Base-by-base conservation (phyloP, 768 basidiomycete genomes). In the Boletus speciosus region DNA sequence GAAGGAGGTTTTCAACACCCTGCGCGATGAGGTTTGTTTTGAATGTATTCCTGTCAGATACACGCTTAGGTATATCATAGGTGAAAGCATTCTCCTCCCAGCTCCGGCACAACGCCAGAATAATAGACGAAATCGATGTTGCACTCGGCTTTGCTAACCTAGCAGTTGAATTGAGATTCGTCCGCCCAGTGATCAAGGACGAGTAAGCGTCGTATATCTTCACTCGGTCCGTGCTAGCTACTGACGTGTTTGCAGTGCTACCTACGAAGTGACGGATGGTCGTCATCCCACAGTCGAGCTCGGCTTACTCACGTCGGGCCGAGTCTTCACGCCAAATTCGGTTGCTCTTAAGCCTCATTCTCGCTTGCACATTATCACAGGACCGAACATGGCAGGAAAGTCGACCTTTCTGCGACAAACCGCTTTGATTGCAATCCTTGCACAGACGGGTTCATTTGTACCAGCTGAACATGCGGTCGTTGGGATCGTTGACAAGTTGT, bases 341-440 rank as follows among this genome's bases (percentile, higher is more conserved):
- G 77, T 93, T 21, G 60, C 74, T 15, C 77, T 98, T 63, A 74
- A 74, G 4, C 74, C 82, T 1, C 62, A 72, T 12, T 83, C 86
- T 15, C 83, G 81, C 29, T 63, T 97, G 10, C 94, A 96, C 59
- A 66, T 87, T 21, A 89, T 98, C 57, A 98, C 95, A 6, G 95
- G 95, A 0, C 95, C 96, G 0, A 98, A 97, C 63, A 95, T 93
- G 91, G 92, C 88, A 6, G 90, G 90, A 49, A 99, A 99, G 71
- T 95, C 93, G 3, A 98, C 96, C 0, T 78, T 92, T 25, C 79
- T 99, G 35, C 88, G 96, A 29, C 95, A 97, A 67, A 90, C 85
- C 0, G 96, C 96, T 15, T 77, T 98, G 32, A 88, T 97, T 55
- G 76, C 86, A 7, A 87, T 98, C 52, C 78, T 99, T 10, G 96